Percentiles rank a stretch among this genome's conserved stretches.
These are phyloP conservation scores for Dionaea muscipula DNA, from an alignment of 179 eudicot genomes.

Conservation along the genomic window DNA sequence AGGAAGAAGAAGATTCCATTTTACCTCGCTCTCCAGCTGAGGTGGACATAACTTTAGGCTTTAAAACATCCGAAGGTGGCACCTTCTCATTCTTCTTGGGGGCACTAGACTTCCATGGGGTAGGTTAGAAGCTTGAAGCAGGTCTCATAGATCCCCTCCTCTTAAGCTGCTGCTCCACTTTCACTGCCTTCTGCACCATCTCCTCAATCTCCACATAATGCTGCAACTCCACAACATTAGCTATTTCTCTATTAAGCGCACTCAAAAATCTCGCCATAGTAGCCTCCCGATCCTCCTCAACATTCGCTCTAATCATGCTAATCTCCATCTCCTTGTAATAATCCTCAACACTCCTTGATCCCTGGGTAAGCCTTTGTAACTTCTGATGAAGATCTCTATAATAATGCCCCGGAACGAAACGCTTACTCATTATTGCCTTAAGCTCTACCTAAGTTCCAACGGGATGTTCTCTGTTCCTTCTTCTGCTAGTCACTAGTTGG, in stretches of 20 bases:
- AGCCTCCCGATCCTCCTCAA: constrained; percentile 7
- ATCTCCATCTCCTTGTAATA: neutral
- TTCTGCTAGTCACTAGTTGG: neutral
- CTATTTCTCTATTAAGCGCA: constrained; percentile 1
- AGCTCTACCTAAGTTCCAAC: neutral
- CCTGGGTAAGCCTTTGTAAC: neutral
- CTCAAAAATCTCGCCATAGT: constrained; percentile 6
- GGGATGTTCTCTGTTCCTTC: neutral
- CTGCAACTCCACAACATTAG: constrained; percentile 9
- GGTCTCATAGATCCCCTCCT: neutral
- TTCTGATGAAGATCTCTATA: neutral
- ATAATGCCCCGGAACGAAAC: neutral
- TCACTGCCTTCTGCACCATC: no score
- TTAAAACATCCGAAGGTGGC: no score
- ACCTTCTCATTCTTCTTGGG: constrained; percentile 5
- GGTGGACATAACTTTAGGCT: no score
- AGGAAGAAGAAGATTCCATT: no score
- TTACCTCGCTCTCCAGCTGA: no score
- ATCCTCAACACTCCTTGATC: neutral
- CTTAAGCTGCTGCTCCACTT: no score
- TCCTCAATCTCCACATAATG: constrained; percentile 8
- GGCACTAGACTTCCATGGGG: constrained; percentile 5
- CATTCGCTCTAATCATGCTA: neutral
- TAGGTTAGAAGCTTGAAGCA: no score
- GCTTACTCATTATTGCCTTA: neutral